Conservation (phyloP, 768 basidiomycete species). For the Boletus rubescentipes region DNA sequence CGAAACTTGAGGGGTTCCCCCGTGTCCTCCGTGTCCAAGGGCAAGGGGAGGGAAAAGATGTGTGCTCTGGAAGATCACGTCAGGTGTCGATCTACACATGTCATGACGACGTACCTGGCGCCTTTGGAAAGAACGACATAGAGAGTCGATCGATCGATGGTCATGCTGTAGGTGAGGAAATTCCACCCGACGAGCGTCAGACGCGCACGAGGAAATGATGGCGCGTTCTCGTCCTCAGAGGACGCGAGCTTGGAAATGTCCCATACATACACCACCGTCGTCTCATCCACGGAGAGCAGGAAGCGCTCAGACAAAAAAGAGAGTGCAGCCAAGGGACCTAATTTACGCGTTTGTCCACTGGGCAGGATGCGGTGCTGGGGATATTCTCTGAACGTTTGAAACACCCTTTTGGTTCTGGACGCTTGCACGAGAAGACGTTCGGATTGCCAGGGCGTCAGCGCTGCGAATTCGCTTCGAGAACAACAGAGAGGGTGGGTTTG, state of each 20-base stretch:
- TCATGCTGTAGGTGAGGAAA: not conserved
- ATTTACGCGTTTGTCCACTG: not conserved
- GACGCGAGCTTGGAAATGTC: not conserved
- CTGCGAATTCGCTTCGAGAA: slow-evolving; percentile 7
- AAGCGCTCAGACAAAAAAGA: slow-evolving; percentile 11
- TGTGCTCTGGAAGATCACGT: slow-evolving; percentile 3
- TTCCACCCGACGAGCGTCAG: slow-evolving; percentile 9
- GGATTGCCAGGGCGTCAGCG: not conserved
- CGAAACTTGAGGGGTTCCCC: not conserved
- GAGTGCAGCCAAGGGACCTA: not conserved
- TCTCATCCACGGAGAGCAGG: slow-evolving; percentile 8
- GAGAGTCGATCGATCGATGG: slow-evolving; percentile 13
- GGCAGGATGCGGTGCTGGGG: not conserved
- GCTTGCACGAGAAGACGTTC: slow-evolving; percentile 11
- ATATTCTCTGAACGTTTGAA: not conserved
- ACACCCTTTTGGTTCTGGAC: slow-evolving; percentile 1
- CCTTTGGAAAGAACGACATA: slow-evolving; percentile 8
- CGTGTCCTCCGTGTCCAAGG: not conserved
- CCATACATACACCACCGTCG: slow-evolving; percentile 15
- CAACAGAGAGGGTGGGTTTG: slow-evolving; percentile 1
- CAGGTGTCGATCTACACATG: not conserved
- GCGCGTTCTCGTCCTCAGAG: not conserved
- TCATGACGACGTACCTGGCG: slow-evolving; percentile 4
- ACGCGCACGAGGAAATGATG: not conserved
- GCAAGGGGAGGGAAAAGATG: slow-evolving; percentile 9